Percentiles rank a stretch among this genome's conserved stretches.
phyloP scores from a whole-genome alignment of 2,329 filamentous ascomycete genomes.

The Fusarium globosum region DNA sequence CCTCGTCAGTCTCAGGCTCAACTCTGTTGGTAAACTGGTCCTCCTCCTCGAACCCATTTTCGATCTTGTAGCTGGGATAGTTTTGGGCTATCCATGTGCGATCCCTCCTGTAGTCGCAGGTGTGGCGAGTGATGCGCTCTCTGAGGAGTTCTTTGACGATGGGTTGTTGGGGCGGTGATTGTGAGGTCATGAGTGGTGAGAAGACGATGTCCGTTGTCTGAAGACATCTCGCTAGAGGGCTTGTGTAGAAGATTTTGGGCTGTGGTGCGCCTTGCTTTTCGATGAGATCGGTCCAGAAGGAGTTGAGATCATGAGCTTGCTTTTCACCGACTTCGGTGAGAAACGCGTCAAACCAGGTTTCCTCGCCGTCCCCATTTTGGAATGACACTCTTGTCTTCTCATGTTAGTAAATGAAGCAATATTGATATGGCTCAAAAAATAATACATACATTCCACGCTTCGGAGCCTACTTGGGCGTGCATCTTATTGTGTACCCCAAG shows the following conservation, averaged over 20 bases:
- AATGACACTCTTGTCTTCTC: constrained; percentile 51
- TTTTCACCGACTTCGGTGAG: constrained; percentile 63
- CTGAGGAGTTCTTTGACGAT: constrained; percentile 68
- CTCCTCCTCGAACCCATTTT: constrained; percentile 64
- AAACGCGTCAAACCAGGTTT: constrained; percentile 56
- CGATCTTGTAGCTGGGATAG: constrained; percentile 64
- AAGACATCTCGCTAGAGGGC: constrained; percentile 68
- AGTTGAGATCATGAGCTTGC: constrained; percentile 63
- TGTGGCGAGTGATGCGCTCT: constrained; percentile 70
- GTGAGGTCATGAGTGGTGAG: constrained; percentile 51
- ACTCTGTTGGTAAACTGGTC: constrained; percentile 64
- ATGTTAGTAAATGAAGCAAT: not conserved
- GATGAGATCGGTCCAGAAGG: constrained; percentile 63
- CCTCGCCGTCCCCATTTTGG: constrained; percentile 53
- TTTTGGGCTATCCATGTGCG: constrained; percentile 59
- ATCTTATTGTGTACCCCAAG: constrained; percentile 62
- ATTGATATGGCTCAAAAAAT: accelerated
- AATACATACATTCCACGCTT: constrained; percentile 62
- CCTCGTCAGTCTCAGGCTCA: constrained; percentile 59
- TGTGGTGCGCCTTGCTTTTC: constrained; percentile 59
- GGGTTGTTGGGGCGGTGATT: constrained; percentile 58
- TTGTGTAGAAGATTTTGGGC: constrained; percentile 66
- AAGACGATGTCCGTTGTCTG: constrained; percentile 66
- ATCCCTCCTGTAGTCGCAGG: constrained; percentile 67
- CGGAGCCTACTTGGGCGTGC: constrained; percentile 66